phyloP scores from a whole-genome alignment of 805 yeast species.

The Saccharomycopsis sp. region DNA sequence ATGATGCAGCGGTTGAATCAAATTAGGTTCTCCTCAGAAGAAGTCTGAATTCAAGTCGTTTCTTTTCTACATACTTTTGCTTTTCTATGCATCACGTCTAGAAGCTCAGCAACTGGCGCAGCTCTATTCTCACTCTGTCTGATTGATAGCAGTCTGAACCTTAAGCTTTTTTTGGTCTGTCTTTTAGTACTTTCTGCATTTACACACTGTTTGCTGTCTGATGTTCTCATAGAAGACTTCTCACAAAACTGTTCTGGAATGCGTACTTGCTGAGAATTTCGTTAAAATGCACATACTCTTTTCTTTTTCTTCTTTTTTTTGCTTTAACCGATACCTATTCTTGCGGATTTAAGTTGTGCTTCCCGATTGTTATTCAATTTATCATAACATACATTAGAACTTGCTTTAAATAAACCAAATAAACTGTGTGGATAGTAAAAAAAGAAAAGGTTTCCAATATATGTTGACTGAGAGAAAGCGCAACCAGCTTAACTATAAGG shows the following conservation, averaged over 20 bases:
- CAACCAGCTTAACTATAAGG: neutral
- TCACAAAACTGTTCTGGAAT: neutral
- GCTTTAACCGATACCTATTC: neutral
- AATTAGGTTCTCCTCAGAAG: neutral
- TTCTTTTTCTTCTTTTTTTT: neutral
- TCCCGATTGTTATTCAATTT: neutral
- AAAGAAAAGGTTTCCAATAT: neutral
- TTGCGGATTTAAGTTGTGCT: neutral
- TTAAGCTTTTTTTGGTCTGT: neutral
- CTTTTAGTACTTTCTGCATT: neutral
- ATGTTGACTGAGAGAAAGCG: neutral
- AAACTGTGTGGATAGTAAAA: neutral
- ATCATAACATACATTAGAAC: neutral
- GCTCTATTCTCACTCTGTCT: neutral
- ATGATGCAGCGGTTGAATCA: slow-evolving; percentile 1
- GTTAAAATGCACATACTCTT: neutral
- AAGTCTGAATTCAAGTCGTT: neutral
- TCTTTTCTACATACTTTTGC: neutral
- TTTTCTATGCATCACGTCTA: neutral
- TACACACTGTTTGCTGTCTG: too few species aligned
- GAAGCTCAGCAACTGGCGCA: neutral
- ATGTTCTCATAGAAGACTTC: too few species aligned
- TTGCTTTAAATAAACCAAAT: neutral
- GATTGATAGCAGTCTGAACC: neutral
- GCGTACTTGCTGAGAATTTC: neutral